These are phyloP conservation scores for Orbilia brochopaga DNA, from an alignment of 2,329 filamentous ascomycete species.

Conservation along the genomic window DNA sequence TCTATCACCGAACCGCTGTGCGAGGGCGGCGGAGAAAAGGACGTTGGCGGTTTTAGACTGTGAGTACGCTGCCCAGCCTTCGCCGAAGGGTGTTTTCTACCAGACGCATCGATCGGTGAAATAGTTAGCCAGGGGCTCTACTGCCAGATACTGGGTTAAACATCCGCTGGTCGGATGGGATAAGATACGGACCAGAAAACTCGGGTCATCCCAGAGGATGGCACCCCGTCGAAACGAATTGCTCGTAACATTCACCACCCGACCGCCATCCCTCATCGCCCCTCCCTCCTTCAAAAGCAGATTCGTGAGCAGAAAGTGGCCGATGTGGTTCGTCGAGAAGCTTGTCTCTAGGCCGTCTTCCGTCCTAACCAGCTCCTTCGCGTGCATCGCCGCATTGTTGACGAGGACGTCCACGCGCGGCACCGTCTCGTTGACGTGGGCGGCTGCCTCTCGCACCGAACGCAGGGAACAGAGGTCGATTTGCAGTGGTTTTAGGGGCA, in stretches of 20 bases:
- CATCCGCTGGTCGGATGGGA: no score
- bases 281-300: conserved; percentile 56
- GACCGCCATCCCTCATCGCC: conserved; percentile 49
- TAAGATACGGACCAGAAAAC: conserved; percentile 58
- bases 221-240: conserved; percentile 60
- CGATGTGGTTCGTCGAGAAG: conserved; percentile 58
- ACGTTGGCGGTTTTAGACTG: conserved; percentile 65
- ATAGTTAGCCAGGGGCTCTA: conserved; percentile 1
- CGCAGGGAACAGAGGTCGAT: conserved; percentile 60
- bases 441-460: conserved; percentile 59
- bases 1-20: conserved; percentile 56
- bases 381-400: conserved; percentile 60
- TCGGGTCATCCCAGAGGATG: conserved; percentile 60
- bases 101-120: neutral
- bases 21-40: conserved; percentile 60
- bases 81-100: conserved; percentile 57
- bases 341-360: conserved; percentile 59
- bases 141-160: no score
- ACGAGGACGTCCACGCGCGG: conserved; percentile 59
- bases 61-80: conserved; percentile 61
- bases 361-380: conserved; percentile 52
- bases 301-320: conserved; percentile 59
- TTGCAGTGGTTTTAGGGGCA: conserved; percentile 57
- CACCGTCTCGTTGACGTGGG: conserved; percentile 56
- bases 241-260: conserved; percentile 61